Evolutionary conservation across 106 monocot genomes (phyloP).

Genomic region (Chionographis japonica): DNA sequence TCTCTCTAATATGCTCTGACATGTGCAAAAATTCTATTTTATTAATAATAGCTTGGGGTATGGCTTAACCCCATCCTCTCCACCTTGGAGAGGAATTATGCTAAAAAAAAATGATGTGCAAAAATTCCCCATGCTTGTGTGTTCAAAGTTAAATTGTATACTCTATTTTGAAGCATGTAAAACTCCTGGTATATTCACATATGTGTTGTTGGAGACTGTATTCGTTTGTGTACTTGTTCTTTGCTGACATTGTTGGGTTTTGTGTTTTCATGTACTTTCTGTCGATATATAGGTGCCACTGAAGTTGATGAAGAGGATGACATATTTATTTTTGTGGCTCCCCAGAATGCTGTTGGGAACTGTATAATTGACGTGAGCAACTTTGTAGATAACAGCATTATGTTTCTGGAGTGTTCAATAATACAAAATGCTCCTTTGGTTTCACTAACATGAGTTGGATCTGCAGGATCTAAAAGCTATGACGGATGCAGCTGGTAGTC

Average conservation of each 20-base stretch:
- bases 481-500: constrained; percentile 80
- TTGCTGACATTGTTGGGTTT: constrained; percentile 1
- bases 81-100: too few species aligned
- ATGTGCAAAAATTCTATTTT: too few species aligned
- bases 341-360: constrained; percentile 97
- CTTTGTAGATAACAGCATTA: not conserved
- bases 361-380: constrained; percentile 87
- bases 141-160: too few species aligned
- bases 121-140: too few species aligned
- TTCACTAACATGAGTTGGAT: constrained; percentile 7
- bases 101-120: too few species aligned
- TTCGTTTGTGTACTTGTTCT: not conserved
- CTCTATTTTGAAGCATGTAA: too few species aligned
- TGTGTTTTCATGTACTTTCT: not conserved
- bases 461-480: constrained; percentile 80
- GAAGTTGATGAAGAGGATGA: constrained; percentile 92
- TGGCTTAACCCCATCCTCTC: too few species aligned
- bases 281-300: constrained; percentile 42
- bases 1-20: too few species aligned
- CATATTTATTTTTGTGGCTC: constrained; percentile 86
- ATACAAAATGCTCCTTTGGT: not conserved
- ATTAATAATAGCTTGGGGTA: too few species aligned
- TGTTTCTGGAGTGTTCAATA: not conserved
- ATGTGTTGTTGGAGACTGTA: not conserved
- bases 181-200: not conserved